phyloP scores from a whole-genome alignment of 176 grass and related monocot genomes.

The Olyra latifolia region DNA sequence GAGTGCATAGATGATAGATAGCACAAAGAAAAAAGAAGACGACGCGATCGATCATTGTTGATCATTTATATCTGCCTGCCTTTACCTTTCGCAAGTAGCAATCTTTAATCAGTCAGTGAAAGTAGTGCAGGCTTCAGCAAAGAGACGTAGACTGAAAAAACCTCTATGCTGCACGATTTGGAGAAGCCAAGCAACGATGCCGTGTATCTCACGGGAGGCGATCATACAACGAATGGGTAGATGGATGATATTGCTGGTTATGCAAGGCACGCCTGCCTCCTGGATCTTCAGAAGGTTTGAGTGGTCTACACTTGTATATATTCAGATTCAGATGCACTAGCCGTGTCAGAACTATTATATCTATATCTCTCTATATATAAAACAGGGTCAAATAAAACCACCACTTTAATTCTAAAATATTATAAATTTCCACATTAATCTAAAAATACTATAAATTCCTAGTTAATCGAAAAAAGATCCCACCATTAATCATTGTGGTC shows the following conservation, averaged over 20 bases:
- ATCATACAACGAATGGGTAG: neutral
- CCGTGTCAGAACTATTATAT: no score
- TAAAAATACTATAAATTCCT: no score
- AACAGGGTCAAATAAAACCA: no score
- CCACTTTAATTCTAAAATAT: no score
- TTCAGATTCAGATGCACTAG: no score
- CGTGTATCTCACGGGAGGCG: neutral
- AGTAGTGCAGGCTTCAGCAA: neutral
- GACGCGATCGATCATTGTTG: neutral
- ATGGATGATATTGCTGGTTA: neutral
- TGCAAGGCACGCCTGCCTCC: neutral
- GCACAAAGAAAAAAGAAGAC: neutral
- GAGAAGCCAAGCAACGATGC: neutral
- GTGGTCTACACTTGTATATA: no score
- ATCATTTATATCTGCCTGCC: neutral
- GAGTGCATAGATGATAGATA: neutral
- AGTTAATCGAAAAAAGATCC: no score
- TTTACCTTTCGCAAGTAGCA: neutral
- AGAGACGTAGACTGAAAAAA: neutral
- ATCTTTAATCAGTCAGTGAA: neutral
- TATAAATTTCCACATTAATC: no score
- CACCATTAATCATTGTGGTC: no score
- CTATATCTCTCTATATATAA: no score
- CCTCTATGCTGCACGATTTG: conserved; percentile 13
- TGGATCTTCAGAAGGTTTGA: neutral